Base-by-base conservation (phyloP, 148 eudicot genomes). In the Tetragonia tetragonoides region DNA sequence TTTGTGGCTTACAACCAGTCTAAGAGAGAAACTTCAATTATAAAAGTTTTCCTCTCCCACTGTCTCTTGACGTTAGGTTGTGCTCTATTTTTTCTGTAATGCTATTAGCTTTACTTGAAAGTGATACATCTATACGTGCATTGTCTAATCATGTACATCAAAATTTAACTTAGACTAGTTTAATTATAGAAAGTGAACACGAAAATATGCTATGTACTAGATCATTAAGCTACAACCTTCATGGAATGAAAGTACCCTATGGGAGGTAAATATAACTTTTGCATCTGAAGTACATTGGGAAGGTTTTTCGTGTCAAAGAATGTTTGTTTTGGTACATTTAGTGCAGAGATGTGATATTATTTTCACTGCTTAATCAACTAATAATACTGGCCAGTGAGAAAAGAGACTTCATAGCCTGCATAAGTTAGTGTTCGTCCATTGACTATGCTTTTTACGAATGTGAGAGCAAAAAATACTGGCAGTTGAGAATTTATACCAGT, bases 31-130 rank as follows among this genome's bases (percentile, higher is more conserved):
- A 24, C 46, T 69, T 21, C 21, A 5, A 17, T 47, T 41, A 41
- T 41, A 16, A 42, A 16, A 34, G 41, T 18, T 42, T 21, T 42
- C 34, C 34, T 28, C 34, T 28, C 44, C 71, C 20, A 23, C 47
- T 66, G 71, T 46, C n/a, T 41, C 10, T 4, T 28, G 34, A 28
- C 34, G 1, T 28, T 28, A 28, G 34, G 34, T 28, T 28, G 34
- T 28, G 34, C 34, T 28, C 16, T 21, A n/a, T 12, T 15, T 73
- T 79, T 44, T 18, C 47, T 64, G 34, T 6, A 10, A 34, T 66
- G 54, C 49, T 10, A 40, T 23, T 73, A 44, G 70, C 21, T 49
- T 59, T 72, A 39, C 62, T 49, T 64, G 75, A 75, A 20, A 46
- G 44, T 51, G 5, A 7, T 34, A 24, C 3, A 24, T 41, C 11